Percentiles rank a stretch among this genome's conserved stretches.
These are phyloP conservation scores for Aspergillus eucalypticola DNA, from an alignment of 2,329 filamentous ascomycete species.

Conservation along the genomic window DNA sequence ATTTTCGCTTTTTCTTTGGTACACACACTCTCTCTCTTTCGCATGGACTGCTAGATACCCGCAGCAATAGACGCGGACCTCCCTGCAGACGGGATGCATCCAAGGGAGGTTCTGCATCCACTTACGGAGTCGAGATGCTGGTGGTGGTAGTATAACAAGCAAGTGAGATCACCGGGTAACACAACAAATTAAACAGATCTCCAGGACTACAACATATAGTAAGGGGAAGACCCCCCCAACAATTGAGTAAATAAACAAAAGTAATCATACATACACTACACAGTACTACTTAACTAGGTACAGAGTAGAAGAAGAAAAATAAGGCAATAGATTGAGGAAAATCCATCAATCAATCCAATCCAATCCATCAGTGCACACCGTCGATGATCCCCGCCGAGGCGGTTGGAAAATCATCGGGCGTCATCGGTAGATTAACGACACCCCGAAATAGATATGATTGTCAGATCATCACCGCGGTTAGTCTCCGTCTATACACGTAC, in stretches of 20 bases:
- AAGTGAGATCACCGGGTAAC: no score
- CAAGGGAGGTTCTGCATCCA: no score
- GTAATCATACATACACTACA: no score
- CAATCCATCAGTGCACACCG: not conserved
- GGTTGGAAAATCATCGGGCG: slow-evolving; percentile 7
- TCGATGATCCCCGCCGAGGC: slow-evolving; percentile 1
- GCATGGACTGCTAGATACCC: not conserved
- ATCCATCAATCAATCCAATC: not conserved
- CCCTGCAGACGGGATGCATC: slow-evolving; percentile 9
- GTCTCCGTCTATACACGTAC: not conserved
- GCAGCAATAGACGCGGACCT: slow-evolving; percentile 12
- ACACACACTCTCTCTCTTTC: not conserved
- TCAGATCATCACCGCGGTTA: not conserved
- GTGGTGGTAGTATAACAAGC: not conserved
- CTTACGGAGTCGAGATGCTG: not conserved
- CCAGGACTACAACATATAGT: no score
- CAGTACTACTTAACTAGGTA: no score
- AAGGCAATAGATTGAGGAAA: not conserved
- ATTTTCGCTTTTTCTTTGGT: slow-evolving; percentile 1
- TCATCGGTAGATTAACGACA: slow-evolving; percentile 2
- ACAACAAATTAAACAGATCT: no score
- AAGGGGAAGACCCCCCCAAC: no score
- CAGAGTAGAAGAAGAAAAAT: no score
- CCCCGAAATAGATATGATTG: slow-evolving; percentile 2
- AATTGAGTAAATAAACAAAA: no score